These are phyloP conservation scores for Ogataea henricii DNA, from an alignment of 805 yeast genomes.

Conservation along the genomic window DNA sequence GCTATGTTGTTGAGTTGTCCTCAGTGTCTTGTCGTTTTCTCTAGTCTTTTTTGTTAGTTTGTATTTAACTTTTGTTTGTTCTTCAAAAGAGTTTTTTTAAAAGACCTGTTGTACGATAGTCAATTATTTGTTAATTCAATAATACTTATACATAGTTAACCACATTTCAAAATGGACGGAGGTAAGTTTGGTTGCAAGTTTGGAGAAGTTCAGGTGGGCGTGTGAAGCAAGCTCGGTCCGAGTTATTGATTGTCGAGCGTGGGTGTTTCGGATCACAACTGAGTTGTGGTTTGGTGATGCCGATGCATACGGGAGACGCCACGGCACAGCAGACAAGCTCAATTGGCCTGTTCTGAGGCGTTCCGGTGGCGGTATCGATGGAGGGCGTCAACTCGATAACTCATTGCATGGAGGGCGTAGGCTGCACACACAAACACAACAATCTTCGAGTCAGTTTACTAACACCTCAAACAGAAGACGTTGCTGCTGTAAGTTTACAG, in stretches of 20 bases:
- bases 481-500: conserved; percentile 45
- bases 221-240: neutral
- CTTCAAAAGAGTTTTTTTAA: conserved; percentile 5
- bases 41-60: conserved; percentile 10
- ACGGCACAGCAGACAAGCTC: neutral
- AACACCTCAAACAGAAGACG: conserved; percentile 44
- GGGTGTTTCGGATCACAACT: neutral
- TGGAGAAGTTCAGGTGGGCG: neutral
- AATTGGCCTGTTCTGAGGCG: neutral
- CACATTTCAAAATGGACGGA: conserved; percentile 53
- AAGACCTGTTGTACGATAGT: conserved; percentile 14
- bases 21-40: conserved; percentile 12
- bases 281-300: no score
- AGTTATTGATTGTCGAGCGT: neutral
- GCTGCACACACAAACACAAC: no score
- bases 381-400: no score
- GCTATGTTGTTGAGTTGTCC: conserved; percentile 27
- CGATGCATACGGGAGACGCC: no score
- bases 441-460: conserved; percentile 30
- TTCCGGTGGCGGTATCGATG: no score
- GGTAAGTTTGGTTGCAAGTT: conserved; percentile 43
- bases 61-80: conserved; percentile 18
- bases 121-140: conserved; percentile 20
- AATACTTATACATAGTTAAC: conserved; percentile 17
- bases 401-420: no score